These are phyloP conservation scores for Poteriospumella lacustris DNA, from an alignment of 108 stramenopile species.

Conservation along the genomic window DNA sequence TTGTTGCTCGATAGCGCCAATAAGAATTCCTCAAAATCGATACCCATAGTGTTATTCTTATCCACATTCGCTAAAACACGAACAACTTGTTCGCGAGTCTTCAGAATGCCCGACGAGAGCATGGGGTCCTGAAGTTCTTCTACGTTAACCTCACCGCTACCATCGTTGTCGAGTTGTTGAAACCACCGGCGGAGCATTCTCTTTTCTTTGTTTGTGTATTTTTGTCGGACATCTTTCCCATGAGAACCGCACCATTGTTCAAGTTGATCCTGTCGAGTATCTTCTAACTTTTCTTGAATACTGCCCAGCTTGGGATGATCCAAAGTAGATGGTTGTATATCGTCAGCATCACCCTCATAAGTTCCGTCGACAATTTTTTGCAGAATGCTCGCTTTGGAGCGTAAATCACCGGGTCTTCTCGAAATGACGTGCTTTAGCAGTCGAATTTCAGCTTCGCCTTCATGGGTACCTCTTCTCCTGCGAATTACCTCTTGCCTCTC, in stretches of 20 bases:
- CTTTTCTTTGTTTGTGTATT: background rate
- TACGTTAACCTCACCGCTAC: conserved; percentile 11
- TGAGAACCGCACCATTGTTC: background rate
- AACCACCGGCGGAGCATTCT: background rate
- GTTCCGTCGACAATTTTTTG: background rate
- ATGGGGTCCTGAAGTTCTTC: background rate
- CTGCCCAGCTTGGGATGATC: conserved; percentile 12
- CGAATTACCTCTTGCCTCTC: too few relatives aligned
- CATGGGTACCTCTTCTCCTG: too few relatives aligned
- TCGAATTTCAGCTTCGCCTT: background rate
- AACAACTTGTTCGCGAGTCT: conserved; percentile 3
- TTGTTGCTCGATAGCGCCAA: background rate
- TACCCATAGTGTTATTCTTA: conserved; percentile 1
- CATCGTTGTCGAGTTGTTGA: background rate
- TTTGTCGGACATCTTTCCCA: background rate
- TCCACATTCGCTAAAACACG: conserved; percentile 21
- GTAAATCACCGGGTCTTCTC: background rate
- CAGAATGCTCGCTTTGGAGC: background rate
- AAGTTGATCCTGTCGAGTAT: background rate
- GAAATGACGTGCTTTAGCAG: background rate
- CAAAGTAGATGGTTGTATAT: background rate
- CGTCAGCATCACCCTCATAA: background rate
- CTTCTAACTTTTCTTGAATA: conserved; percentile 11
- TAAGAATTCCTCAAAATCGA: conserved; percentile 10
- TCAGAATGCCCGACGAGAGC: conserved; percentile 4